Evolutionary conservation across 495 filamentous ascomycete genomes (phyloP).

Genomic region (Talaromyces proteolyticus): DNA sequence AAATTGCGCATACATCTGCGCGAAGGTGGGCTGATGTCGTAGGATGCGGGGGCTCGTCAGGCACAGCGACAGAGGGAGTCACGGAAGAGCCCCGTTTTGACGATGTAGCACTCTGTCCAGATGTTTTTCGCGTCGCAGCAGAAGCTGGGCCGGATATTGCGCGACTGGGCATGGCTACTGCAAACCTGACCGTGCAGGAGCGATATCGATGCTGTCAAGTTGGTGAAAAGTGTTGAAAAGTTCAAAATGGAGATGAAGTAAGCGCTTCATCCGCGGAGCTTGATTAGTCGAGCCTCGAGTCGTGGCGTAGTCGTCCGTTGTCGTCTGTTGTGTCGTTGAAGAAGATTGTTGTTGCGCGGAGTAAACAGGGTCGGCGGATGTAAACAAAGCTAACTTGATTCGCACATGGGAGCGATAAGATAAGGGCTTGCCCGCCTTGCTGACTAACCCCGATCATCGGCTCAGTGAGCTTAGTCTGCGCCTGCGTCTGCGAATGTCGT

Average conservation of each 20-base stretch:
- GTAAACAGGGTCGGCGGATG: background rate
- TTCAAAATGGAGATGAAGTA: background rate
- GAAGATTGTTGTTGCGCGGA: background rate
- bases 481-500: slow-evolving; percentile 7
- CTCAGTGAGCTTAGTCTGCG: slow-evolving; percentile 9
- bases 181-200: too few relatives aligned
- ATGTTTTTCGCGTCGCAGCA: slow-evolving; percentile 51
- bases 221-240: background rate
- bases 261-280: background rate
- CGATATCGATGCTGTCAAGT: background rate
- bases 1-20: slow-evolving; percentile 69
- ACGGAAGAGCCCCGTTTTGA: slow-evolving; percentile 59
- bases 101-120: slow-evolving; percentile 47
- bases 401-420: slow-evolving; percentile 8
- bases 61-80: slow-evolving; percentile 55
- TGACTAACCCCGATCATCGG: slow-evolving; percentile 18
- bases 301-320: background rate
- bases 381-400: slow-evolving; percentile 6
- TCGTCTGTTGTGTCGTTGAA: background rate
- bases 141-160: slow-evolving; percentile 51
- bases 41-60: slow-evolving; percentile 58
- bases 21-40: slow-evolving; percentile 61
- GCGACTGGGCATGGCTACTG: slow-evolving; percentile 47
- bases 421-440: slow-evolving; percentile 26
- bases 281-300: background rate